phyloP scores from a whole-genome alignment of 108 stramenopile species.

The Craspedostauros australis region DNA sequence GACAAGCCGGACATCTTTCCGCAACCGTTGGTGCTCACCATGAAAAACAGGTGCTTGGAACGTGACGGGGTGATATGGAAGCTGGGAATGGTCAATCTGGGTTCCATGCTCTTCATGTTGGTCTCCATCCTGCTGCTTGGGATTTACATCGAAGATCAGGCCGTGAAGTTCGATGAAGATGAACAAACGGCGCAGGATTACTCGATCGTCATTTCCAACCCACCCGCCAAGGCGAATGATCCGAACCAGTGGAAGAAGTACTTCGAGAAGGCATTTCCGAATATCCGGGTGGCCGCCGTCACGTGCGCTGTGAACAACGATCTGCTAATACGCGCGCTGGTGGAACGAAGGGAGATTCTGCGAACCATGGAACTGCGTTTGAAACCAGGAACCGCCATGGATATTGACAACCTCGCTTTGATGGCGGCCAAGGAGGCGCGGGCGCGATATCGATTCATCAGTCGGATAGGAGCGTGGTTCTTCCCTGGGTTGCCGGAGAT shows the following conservation, averaged over 20 bases:
- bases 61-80: slow-evolving; percentile 54
- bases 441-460: neutral
- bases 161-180: slow-evolving; percentile 71
- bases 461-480: neutral
- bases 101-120: slow-evolving; percentile 41
- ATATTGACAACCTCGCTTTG: slow-evolving; percentile 33
- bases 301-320: slow-evolving; percentile 84
- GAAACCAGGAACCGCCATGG: slow-evolving; percentile 47
- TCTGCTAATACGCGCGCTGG: slow-evolving; percentile 52
- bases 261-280: slow-evolving; percentile 50
- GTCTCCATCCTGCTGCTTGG: slow-evolving; percentile 29
- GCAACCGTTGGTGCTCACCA: too few relatives aligned
- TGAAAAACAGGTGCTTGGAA: too few relatives aligned
- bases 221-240: slow-evolving; percentile 72
- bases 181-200: slow-evolving; percentile 92
- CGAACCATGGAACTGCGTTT: slow-evolving; percentile 43
- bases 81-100: slow-evolving; percentile 52
- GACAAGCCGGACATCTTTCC: too few relatives aligned
- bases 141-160: slow-evolving; percentile 39
- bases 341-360: slow-evolving; percentile 64
- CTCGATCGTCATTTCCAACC: slow-evolving; percentile 75
- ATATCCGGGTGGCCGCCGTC: slow-evolving; percentile 58
- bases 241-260: slow-evolving; percentile 82
- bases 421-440: slow-evolving; percentile 27
- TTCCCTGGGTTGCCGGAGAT: slow-evolving; percentile 18